Percentiles rank a stretch among this genome's conserved stretches.
phyloP scores from a whole-genome alignment of 768 basidiomycete species.

The Boletus pseudo-olivaceus region DNA sequence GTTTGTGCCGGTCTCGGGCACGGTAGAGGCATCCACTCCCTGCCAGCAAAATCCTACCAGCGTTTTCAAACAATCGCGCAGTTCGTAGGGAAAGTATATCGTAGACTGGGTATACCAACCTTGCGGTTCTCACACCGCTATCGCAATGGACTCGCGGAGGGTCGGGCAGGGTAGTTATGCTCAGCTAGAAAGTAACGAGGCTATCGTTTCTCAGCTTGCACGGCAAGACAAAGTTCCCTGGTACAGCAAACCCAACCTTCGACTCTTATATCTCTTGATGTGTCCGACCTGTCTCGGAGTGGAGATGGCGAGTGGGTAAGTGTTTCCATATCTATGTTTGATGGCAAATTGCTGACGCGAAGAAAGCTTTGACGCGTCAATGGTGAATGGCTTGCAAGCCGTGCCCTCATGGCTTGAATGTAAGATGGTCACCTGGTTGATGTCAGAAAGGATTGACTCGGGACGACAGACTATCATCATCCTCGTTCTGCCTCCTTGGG shows the following conservation, averaged over 20 bases:
- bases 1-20: too few species aligned
- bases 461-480: constrained; percentile 45
- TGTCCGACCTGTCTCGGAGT: constrained; percentile 38
- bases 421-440: constrained; percentile 23
- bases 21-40: background rate
- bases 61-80: background rate
- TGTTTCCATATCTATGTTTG: background rate
- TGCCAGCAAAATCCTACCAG: background rate
- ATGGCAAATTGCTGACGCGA: background rate
- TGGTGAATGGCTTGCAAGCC: constrained; percentile 62
- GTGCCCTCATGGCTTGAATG: constrained; percentile 56
- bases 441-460: background rate
- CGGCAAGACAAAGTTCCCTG: constrained; percentile 53
- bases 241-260: constrained; percentile 60
- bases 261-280: constrained; percentile 52
- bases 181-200: constrained; percentile 1
- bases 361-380: constrained; percentile 40
- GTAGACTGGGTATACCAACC: background rate
- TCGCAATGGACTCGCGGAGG: constrained; percentile 4
- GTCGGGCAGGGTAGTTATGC: background rate
- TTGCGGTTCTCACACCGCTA: background rate
- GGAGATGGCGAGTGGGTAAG: constrained; percentile 20
- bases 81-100: background rate
- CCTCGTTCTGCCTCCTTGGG: constrained; percentile 45
- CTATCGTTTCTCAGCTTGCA: constrained; percentile 18